Evolutionary conservation across 768 basidiomycete species (phyloP).

Genomic region (Ramaria sp.): DNA sequence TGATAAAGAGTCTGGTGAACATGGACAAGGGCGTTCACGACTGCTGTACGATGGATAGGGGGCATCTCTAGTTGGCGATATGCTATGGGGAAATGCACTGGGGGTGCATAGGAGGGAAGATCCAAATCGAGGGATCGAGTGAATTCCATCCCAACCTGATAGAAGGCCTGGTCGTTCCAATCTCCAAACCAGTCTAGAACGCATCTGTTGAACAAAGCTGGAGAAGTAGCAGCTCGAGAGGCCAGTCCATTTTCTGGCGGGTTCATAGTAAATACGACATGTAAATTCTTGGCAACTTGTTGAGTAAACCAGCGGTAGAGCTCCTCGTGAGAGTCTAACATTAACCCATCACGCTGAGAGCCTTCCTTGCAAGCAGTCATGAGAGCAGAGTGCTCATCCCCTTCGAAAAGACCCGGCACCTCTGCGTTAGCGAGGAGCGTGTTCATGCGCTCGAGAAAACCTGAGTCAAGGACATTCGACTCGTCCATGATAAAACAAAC

Average conservation of each 20-base stretch:
- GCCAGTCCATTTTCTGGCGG: slow-evolving; percentile 94
- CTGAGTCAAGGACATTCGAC: slow-evolving; percentile 97
- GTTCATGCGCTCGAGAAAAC: slow-evolving; percentile 99
- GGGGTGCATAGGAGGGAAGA: slow-evolving; percentile 67
- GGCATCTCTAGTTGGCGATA: slow-evolving; percentile 78
- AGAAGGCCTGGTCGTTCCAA: slow-evolving; percentile 98
- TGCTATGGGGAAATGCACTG: slow-evolving; percentile 77
- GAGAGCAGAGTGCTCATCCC: slow-evolving; percentile 94
- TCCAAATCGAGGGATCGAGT: slow-evolving; percentile 92
- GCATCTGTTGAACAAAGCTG: slow-evolving; percentile 97
- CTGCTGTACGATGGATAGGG: slow-evolving; percentile 82
- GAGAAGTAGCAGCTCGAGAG: slow-evolving; percentile 92
- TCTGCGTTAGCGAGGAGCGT: slow-evolving; percentile 98
- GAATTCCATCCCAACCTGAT: slow-evolving; percentile 96
- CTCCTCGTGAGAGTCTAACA: slow-evolving; percentile 97
- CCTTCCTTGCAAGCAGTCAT: slow-evolving; percentile 99
- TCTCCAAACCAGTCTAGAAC: slow-evolving; percentile 99
- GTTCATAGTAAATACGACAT: slow-evolving; percentile 99
- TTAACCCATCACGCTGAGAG: slow-evolving; percentile 95
- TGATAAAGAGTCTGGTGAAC: slow-evolving; percentile 85
- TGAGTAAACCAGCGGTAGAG: slow-evolving; percentile 98
- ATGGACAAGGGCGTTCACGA: slow-evolving; percentile 87
- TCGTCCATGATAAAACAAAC: slow-evolving; percentile 99
- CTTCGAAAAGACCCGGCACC: slow-evolving; percentile 99
- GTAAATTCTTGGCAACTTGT: slow-evolving; percentile 95